Percentiles rank a stretch among this genome's conserved stretches.
Evolutionary conservation across 331 rosid genomes (phyloP).

Genomic region (Quercus lobata): DNA sequence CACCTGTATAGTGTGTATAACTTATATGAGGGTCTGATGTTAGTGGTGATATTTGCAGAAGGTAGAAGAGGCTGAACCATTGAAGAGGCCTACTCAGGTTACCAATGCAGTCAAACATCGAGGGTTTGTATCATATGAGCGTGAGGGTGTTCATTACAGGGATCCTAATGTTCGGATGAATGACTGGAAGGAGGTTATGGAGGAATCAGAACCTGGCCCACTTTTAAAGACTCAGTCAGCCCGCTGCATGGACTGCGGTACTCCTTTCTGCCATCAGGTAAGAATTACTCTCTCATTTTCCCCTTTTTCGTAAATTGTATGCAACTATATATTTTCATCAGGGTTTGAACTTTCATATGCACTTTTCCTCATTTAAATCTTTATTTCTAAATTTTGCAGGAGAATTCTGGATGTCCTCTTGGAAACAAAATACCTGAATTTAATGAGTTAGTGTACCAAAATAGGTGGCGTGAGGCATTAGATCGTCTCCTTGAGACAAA

Average conservation of each 20-base stretch:
- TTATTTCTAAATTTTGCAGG: slow-evolving; percentile 47
- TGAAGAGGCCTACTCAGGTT: slow-evolving; percentile 72
- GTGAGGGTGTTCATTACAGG: slow-evolving; percentile 90
- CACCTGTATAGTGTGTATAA: not conserved
- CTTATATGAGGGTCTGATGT: slow-evolving; percentile 16
- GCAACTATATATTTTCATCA: not conserved
- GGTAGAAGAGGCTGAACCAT: slow-evolving; percentile 45
- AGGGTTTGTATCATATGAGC: slow-evolving; percentile 92
- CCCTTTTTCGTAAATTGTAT: not conserved
- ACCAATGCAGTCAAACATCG: slow-evolving; percentile 71
- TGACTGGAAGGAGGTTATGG: slow-evolving; percentile 95
- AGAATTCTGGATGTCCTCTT: slow-evolving; percentile 94
- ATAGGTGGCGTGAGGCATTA: slow-evolving; percentile 95
- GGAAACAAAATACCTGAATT: slow-evolving; percentile 98
- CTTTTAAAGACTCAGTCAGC: slow-evolving; percentile 97
- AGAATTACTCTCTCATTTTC: not conserved
- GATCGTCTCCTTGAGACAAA: slow-evolving; percentile 96
- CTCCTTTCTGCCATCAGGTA: slow-evolving; percentile 99
- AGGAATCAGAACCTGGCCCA: slow-evolving; percentile 92
- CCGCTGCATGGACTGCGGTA: slow-evolving; percentile 99
- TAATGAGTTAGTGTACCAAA: slow-evolving; percentile 90
- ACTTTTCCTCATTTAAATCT: not conserved
- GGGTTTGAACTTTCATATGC: not conserved
- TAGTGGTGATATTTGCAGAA: slow-evolving; percentile 26
- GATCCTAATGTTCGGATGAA: slow-evolving; percentile 78